Evolutionary conservation across 208 protist species (phyloP).

Genomic region (Acanthamoeba lenticulata): DNA sequence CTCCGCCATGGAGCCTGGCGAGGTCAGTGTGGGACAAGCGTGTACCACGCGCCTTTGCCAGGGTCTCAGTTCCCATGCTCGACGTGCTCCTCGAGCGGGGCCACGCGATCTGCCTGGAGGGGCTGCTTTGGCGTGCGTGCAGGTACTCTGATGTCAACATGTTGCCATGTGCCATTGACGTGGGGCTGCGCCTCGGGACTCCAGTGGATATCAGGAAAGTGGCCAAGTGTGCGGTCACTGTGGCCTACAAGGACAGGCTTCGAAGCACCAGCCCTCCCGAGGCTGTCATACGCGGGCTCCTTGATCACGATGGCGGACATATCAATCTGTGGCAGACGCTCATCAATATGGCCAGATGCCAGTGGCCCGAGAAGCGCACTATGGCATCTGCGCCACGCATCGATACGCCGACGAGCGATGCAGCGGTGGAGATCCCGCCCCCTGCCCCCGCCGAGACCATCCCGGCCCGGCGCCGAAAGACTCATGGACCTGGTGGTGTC

Average conservation of each 20-base stretch:
- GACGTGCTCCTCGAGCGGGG: not conserved
- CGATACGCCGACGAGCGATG: not conserved
- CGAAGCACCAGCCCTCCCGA: not conserved
- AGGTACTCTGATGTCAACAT: not conserved
- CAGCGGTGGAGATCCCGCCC: not conserved
- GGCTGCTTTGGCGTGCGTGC: not conserved
- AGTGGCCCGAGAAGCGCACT: not conserved
- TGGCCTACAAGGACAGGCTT: not conserved
- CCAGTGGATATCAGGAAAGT: not conserved
- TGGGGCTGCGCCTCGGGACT: not conserved
- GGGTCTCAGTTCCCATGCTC: not conserved
- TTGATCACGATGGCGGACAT: not conserved
- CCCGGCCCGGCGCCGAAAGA: not conserved
- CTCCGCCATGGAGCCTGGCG: no score
- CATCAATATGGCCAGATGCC: not conserved
- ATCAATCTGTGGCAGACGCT: not conserved
- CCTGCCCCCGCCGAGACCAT: not conserved
- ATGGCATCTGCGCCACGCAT: not conserved
- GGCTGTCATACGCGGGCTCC: not conserved
- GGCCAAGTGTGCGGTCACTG: not conserved
- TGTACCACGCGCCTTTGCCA: no score
- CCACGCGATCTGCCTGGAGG: not conserved
- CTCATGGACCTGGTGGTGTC: not conserved
- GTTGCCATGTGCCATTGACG: not conserved
- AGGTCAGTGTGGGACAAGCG: no score